phyloP scores from a whole-genome alignment of 2,329 filamentous ascomycete species.

The Saccharata proteae region DNA sequence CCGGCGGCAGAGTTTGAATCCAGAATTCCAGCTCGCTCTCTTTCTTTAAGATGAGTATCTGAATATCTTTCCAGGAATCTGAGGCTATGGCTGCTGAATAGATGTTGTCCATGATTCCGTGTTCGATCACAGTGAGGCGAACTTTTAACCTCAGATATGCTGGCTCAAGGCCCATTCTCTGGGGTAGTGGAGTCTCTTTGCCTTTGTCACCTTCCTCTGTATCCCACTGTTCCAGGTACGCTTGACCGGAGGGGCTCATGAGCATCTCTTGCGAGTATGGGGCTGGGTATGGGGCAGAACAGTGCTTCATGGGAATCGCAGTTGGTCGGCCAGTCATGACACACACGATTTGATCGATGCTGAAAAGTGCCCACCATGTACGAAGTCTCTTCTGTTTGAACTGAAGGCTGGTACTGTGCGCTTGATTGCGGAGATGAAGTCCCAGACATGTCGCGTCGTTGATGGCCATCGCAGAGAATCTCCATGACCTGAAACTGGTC shows the following conservation, averaged over 20 bases:
- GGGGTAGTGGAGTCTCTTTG: background rate
- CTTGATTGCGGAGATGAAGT: constrained; percentile 24
- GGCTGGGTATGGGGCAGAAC: constrained; percentile 20
- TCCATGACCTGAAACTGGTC: background rate
- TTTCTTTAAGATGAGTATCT: constrained; percentile 19
- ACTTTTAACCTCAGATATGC: constrained; percentile 1
- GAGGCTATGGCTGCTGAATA: constrained; percentile 19
- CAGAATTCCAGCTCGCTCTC: constrained; percentile 25
- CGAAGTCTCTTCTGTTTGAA: constrained; percentile 22
- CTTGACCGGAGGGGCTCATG: background rate
- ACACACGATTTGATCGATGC: constrained; percentile 23
- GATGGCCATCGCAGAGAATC: background rate
- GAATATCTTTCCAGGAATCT: constrained; percentile 23
- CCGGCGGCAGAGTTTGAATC: constrained; percentile 17
- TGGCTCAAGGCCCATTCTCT: background rate
- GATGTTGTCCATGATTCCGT: constrained; percentile 18
- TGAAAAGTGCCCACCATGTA: constrained; percentile 29
- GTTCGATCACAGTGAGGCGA: constrained; percentile 18
- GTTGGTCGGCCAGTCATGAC: constrained; percentile 27
- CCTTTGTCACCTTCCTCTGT: too few species aligned
- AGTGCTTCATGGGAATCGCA: constrained; percentile 16
- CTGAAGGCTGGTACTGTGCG: constrained; percentile 12
- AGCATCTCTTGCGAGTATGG: too few species aligned
- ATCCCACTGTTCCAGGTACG: background rate
- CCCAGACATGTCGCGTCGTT: constrained; percentile 14